Evolutionary conservation across 495 filamentous ascomycete genomes (phyloP).

Genomic region (Parathielavia appendiculata): DNA sequence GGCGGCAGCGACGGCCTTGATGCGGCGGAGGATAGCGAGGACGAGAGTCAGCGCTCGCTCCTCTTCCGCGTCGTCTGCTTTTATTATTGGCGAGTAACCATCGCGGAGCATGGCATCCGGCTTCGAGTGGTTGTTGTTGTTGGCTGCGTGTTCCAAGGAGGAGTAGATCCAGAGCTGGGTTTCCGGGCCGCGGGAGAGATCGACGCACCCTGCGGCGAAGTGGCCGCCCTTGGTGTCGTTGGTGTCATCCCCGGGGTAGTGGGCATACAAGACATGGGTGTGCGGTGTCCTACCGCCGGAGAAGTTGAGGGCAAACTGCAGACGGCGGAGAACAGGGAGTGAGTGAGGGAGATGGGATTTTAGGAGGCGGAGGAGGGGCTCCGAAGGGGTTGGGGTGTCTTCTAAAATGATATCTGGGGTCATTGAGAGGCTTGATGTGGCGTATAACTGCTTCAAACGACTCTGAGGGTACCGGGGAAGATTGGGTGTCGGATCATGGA

Average conservation of each 20-base stretch:
- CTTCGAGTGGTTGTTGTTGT: neutral
- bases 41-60: neutral
- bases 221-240: neutral
- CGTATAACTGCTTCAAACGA: neutral
- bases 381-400: conserved; percentile 29
- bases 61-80: neutral
- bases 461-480: neutral
- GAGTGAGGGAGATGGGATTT: conserved; percentile 50
- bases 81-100: neutral
- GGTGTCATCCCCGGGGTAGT: conserved; percentile 11
- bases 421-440: neutral
- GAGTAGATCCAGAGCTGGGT: conserved; percentile 59
- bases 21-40: neutral
- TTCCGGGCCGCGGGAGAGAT: conserved; percentile 52
- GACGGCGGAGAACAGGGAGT: conserved; percentile 51
- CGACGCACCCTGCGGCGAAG: conserved; percentile 53
- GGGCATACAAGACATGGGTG: conserved; percentile 41
- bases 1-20: neutral
- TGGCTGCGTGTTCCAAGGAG: conserved; percentile 41
- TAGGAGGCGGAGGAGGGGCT: conserved; percentile 42
- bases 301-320: conserved; percentile 49
- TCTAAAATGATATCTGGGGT: neutral
- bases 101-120: too few species aligned
- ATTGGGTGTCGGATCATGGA: too few species aligned
- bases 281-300: conserved; percentile 32